phyloP scores from a whole-genome alignment of 2,329 filamentous ascomycete species.

The Colletotrichum destructivum region DNA sequence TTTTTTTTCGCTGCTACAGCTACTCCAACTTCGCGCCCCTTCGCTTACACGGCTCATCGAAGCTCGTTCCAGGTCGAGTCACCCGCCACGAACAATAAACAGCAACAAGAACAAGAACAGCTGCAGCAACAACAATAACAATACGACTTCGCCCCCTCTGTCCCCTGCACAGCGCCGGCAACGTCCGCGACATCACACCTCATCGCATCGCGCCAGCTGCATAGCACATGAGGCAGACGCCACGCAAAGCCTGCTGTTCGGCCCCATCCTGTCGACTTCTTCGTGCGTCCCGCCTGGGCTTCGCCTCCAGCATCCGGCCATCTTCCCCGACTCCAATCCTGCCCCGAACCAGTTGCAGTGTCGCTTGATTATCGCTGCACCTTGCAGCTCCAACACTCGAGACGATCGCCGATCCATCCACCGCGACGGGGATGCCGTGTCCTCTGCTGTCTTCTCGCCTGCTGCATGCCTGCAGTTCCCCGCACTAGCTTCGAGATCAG shows the following conservation, averaged over 20 bases:
- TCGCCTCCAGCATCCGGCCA: slow-evolving; percentile 2
- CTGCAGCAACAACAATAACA: background rate
- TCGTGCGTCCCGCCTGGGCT: background rate
- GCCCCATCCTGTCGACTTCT: slow-evolving; percentile 6
- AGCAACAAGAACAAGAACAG: background rate
- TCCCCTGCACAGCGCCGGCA: background rate
- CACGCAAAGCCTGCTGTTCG: slow-evolving; percentile 26
- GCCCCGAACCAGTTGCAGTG: slow-evolving; percentile 1
- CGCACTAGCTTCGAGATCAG: slow-evolving; percentile 39
- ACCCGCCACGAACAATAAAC: background rate
- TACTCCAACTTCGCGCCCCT: background rate
- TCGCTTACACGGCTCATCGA: background rate
- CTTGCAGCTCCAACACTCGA: slow-evolving; percentile 23
- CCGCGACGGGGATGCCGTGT: slow-evolving; percentile 32
- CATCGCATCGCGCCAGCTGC: slow-evolving; percentile 17
- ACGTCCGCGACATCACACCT: slow-evolving; percentile 23
- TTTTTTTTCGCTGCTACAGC: background rate
- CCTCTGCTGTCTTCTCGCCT: slow-evolving; percentile 19
- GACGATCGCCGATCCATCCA: slow-evolving; percentile 40
- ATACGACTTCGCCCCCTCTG: too few relatives aligned
- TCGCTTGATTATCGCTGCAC: background rate
- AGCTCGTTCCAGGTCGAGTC: slow-evolving; percentile 11
- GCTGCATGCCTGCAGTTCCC: slow-evolving; percentile 38
- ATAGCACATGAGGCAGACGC: slow-evolving; percentile 16
- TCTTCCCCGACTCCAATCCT: background rate